Evolutionary conservation across 345 rosid species (phyloP).

Genomic region (Passiflora organensis): DNA sequence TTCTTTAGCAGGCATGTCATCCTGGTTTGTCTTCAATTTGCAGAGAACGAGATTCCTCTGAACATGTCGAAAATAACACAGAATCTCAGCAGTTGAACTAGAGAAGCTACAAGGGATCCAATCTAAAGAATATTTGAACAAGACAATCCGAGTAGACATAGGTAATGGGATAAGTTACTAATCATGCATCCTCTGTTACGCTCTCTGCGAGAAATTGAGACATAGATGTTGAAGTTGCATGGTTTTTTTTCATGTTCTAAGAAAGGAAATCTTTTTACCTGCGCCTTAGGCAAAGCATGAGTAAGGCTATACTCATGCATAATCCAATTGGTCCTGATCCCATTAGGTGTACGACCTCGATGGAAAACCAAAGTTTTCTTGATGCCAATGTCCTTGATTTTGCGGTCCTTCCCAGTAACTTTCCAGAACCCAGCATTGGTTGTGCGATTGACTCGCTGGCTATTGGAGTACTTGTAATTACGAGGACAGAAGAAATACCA

Average conservation of each 20-base stretch:
- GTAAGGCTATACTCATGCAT: conserved; percentile 9
- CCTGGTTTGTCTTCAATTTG: conserved; percentile 8
- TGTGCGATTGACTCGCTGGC: neutral
- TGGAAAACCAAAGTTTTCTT: neutral
- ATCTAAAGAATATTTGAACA: neutral
- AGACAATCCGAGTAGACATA: neutral
- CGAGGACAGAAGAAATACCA: conserved; percentile 3
- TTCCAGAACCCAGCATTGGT: neutral
- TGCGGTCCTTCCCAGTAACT: neutral
- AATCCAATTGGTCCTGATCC: conserved; percentile 5
- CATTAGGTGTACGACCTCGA: neutral
- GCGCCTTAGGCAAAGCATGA: neutral
- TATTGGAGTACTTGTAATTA: neutral
- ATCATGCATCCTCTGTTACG: neutral
- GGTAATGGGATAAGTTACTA: neutral
- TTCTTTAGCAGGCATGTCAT: neutral
- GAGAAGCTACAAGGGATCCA: neutral
- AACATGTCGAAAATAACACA: neutral
- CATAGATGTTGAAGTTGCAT: neutral
- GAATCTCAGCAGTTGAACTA: neutral
- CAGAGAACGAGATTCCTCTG: conserved; percentile 7
- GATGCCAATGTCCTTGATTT: neutral
- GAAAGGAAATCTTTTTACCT: neutral
- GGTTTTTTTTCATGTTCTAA: neutral
- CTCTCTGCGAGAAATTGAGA: neutral